These are phyloP conservation scores for Aaosphaeria arxii DNA, from an alignment of 2,329 filamentous ascomycete species.

Conservation along the genomic window DNA sequence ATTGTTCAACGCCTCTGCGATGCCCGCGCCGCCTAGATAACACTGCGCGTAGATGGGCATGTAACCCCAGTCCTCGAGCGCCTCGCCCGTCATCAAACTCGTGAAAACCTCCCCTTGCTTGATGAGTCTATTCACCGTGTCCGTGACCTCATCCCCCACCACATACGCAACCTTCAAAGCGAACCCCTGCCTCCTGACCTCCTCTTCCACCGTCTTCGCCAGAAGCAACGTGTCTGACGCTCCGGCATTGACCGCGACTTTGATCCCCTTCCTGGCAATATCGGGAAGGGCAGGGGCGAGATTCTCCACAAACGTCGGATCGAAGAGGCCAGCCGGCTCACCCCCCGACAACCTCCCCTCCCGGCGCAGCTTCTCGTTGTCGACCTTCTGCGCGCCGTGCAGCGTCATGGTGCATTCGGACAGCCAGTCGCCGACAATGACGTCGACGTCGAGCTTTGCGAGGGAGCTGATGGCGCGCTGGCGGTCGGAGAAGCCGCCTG, in stretches of 20 bases:
- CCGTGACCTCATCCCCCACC: constrained; percentile 39
- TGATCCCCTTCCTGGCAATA: constrained; percentile 19
- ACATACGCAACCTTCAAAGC: constrained; percentile 29
- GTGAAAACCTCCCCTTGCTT: constrained; percentile 30
- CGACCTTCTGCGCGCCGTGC: constrained; percentile 10
- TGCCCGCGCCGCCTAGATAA: constrained; percentile 42
- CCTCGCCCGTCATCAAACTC: constrained; percentile 32
- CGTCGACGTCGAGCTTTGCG: constrained; percentile 24
- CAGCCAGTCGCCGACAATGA: constrained; percentile 19
- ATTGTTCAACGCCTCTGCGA: constrained; percentile 35
- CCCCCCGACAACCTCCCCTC: constrained; percentile 13
- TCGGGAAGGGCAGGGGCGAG: constrained; percentile 34
- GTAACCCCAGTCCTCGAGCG: constrained; percentile 26
- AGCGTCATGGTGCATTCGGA: constrained; percentile 18
- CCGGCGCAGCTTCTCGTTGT: constrained; percentile 31
- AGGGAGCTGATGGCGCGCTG: constrained; percentile 39
- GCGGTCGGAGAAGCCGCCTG: constrained; percentile 41
- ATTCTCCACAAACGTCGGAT: constrained; percentile 40
- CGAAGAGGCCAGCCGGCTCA: constrained; percentile 7
- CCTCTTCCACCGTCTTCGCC: constrained; percentile 7
- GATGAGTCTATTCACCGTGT: constrained; percentile 25
- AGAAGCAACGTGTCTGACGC: constrained; percentile 18
- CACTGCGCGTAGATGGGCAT: constrained; percentile 23
- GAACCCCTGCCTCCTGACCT: constrained; percentile 11
- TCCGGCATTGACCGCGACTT: constrained; percentile 23